These are phyloP conservation scores for Aspergillus avenaceus DNA, from an alignment of 495 filamentous ascomycete genomes.

Conservation along the genomic window DNA sequence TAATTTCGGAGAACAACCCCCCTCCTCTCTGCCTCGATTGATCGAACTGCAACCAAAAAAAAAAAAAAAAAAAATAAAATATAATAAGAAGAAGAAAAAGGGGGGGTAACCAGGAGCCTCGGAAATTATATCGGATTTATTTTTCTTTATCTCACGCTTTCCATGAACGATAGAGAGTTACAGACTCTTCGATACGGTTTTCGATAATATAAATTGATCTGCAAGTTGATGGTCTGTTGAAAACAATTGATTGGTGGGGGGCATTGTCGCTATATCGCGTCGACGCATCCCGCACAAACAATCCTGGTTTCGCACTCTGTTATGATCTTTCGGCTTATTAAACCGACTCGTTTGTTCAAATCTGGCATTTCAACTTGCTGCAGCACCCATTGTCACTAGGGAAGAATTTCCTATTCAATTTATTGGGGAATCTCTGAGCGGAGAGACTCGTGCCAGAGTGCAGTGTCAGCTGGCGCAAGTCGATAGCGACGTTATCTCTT, in stretches of 20 bases:
- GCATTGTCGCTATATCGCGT: conserved; percentile 13
- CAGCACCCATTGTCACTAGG: background rate
- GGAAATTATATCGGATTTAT: background rate
- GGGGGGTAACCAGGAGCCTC: too few species aligned
- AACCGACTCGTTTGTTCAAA: conserved; percentile 7
- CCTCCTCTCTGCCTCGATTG: conserved; percentile 26
- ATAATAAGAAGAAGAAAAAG: background rate
- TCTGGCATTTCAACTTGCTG: conserved; percentile 10
- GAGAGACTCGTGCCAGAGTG: conserved; percentile 6
- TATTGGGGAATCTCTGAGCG: background rate
- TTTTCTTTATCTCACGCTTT: conserved; percentile 1
- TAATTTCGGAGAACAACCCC: conserved; percentile 26
- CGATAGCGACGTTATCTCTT: conserved; percentile 11
- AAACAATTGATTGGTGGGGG: conserved; percentile 8
- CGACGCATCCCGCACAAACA: conserved; percentile 33
- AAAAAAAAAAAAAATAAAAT: background rate
- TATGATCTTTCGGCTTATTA: conserved; percentile 30
- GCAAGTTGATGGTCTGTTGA: background rate
- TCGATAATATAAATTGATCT: background rate
- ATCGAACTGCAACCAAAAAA: conserved; percentile 15
- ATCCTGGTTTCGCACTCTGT: conserved; percentile 36
- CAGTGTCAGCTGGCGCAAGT: conserved; percentile 10
- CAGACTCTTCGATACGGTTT: background rate
- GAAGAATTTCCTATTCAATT: background rate
- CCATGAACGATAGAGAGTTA: conserved; percentile 1